A percentile compares a stretch with the other conserved stretches of the same genome.
phyloP scores from a whole-genome alignment of 2,329 filamentous ascomycete genomes.

The Xylariaceae sp. region DNA sequence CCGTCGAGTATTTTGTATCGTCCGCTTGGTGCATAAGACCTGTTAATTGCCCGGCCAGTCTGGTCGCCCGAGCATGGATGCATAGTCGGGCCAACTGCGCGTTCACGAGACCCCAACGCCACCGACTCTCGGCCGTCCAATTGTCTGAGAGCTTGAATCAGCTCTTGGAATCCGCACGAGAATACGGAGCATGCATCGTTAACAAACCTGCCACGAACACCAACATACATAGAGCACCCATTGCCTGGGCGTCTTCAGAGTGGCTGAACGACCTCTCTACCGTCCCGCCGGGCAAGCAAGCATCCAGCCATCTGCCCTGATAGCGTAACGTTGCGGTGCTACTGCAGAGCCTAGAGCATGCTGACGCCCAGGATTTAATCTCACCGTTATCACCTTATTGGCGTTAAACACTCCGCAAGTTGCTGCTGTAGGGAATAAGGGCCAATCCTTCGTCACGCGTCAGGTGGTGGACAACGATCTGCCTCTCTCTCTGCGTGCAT shows the following conservation, averaged over 20 bases:
- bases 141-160: conserved; percentile 1
- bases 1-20: no score
- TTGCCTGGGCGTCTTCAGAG: no score
- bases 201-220: not conserved
- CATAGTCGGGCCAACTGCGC: not conserved
- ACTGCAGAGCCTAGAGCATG: conserved; percentile 15
- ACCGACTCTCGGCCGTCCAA: conserved; percentile 17
- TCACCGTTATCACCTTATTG: not conserved
- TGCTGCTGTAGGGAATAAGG: not conserved
- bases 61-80: not conserved
- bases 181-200: not conserved
- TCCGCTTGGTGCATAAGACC: no score
- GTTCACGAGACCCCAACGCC: conserved; percentile 12
- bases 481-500: not conserved
- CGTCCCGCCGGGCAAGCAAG: not conserved
- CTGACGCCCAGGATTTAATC: not conserved
- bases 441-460: not conserved
- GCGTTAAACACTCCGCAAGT: not conserved
- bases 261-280: no score
- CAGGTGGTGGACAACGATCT: not conserved
- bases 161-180: not conserved
- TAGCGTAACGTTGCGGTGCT: conserved; percentile 25
- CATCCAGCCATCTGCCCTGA: not conserved
- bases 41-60: not conserved
- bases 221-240: not conserved